Evolutionary conservation across 2,329 filamentous ascomycete genomes (phyloP).

Genomic region (Periconia macrospinosa): DNA sequence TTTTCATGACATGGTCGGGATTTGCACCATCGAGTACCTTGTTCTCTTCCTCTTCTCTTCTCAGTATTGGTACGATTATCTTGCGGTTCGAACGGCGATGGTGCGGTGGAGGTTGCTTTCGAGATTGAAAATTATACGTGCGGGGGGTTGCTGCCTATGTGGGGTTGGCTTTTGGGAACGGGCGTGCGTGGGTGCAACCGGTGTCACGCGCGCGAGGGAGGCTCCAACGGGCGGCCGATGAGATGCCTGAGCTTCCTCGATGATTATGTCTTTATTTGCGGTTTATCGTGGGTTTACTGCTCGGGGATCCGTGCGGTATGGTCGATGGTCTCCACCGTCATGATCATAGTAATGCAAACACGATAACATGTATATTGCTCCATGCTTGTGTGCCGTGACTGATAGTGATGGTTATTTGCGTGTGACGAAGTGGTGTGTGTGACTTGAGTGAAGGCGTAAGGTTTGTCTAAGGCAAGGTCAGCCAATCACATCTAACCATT

Average conservation of each 20-base stretch:
- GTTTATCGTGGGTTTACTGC: slow-evolving; percentile 23
- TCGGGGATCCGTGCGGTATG: slow-evolving; percentile 3
- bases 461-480: too few relatives aligned
- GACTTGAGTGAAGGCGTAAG: too few relatives aligned
- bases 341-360: slow-evolving; percentile 32
- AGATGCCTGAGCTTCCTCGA: slow-evolving; percentile 30
- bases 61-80: slow-evolving; percentile 27
- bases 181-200: not conserved
- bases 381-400: not conserved
- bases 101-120: slow-evolving; percentile 17
- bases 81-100: slow-evolving; percentile 16
- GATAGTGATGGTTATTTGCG: not conserved
- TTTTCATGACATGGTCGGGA: slow-evolving; percentile 18
- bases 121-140: slow-evolving; percentile 22
- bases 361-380: slow-evolving; percentile 17
- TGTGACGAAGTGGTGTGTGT: not conserved
- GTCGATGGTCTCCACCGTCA: slow-evolving; percentile 4
- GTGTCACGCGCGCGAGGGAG: slow-evolving; percentile 15
- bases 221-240: slow-evolving; percentile 32
- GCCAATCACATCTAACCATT: too few relatives aligned
- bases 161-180: not conserved
- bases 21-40: slow-evolving; percentile 2
- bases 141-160: not conserved
- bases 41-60: slow-evolving; percentile 18
- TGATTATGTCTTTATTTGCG: not conserved